Conservation (phyloP, 768 basidiomycete genomes). For the Chlorophyllum brunneum region DNA sequence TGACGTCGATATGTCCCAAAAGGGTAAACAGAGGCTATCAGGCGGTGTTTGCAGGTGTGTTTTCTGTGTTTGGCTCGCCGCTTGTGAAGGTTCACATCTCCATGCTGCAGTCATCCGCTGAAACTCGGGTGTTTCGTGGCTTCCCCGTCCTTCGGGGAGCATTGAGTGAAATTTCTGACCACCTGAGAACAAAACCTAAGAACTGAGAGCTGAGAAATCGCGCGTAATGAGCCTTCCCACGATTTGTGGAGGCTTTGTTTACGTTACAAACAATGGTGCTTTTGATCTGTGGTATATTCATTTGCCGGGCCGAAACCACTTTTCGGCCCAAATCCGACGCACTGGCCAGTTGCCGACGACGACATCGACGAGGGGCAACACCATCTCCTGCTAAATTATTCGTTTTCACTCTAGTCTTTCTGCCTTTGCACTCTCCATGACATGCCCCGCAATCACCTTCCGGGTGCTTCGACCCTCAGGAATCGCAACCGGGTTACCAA, state of each 20-base stretch:
- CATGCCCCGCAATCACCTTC: slow-evolving; percentile 80
- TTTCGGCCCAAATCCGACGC: slow-evolving; percentile 64
- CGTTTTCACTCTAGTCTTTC: slow-evolving; percentile 25
- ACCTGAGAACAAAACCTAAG: not conserved
- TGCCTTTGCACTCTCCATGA: slow-evolving; percentile 59
- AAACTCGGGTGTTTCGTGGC: not conserved
- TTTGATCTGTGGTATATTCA: slow-evolving; percentile 33
- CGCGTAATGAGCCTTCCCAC: slow-evolving; percentile 15
- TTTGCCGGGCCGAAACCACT: slow-evolving; percentile 54
- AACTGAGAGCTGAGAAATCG: slow-evolving; percentile 10
- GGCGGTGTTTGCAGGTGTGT: slow-evolving; percentile 8
- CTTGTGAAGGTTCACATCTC: not conserved
- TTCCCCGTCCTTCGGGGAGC: not conserved
- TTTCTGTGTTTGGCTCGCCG: slow-evolving; percentile 9
- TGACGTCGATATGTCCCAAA: slow-evolving; percentile 7
- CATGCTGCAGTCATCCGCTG: not conserved
- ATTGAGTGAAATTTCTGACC: not conserved
- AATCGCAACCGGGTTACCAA: slow-evolving; percentile 91
- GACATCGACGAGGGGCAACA: slow-evolving; percentile 42
- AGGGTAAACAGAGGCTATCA: slow-evolving; percentile 7
- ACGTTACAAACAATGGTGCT: slow-evolving; percentile 32
- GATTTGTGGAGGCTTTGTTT: slow-evolving; percentile 27
- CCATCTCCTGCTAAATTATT: slow-evolving; percentile 37
- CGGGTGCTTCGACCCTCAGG: slow-evolving; percentile 74
- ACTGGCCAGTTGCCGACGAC: slow-evolving; percentile 52